These are phyloP conservation scores for Pythium dissotocum DNA, from an alignment of 352 stramenopile species.

Conservation along the genomic window DNA sequence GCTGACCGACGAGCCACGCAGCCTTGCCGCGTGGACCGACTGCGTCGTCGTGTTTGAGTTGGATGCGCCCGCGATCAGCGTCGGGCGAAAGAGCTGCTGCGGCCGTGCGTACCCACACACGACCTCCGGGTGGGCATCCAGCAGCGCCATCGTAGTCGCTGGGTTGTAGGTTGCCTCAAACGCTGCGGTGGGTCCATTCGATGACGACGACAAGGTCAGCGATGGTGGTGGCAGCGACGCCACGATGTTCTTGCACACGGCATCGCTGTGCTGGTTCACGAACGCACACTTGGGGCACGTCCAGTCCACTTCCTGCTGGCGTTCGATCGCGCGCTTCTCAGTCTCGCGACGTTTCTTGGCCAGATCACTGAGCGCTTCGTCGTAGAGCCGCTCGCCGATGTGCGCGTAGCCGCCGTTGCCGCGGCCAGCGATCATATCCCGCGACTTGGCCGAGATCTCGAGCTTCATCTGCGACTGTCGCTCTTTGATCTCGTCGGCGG, in stretches of 20 bases:
- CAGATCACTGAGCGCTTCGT: slow-evolving; percentile 66
- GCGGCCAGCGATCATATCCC: slow-evolving; percentile 54
- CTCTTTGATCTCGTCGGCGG: slow-evolving; percentile 50
- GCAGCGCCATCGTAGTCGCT: slow-evolving; percentile 7
- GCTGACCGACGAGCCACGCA: neutral
- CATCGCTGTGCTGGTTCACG: slow-evolving; percentile 58
- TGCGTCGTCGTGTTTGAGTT: slow-evolving; percentile 18
- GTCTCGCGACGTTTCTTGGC: slow-evolving; percentile 59
- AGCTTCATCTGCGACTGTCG: slow-evolving; percentile 40
- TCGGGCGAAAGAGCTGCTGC: slow-evolving; percentile 66
- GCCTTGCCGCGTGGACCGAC: slow-evolving; percentile 42
- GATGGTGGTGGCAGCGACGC: slow-evolving; percentile 9
- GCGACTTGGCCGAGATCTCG: slow-evolving; percentile 64
- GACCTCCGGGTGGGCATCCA: slow-evolving; percentile 27
- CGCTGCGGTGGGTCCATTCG: neutral
- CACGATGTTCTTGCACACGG: slow-evolving; percentile 62
- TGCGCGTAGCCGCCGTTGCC: slow-evolving; percentile 55
- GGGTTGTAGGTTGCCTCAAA: slow-evolving; percentile 21
- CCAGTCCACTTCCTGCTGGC: slow-evolving; percentile 63
- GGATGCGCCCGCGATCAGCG: slow-evolving; percentile 43
- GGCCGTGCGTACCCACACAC: slow-evolving; percentile 63
- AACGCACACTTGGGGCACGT: slow-evolving; percentile 80
- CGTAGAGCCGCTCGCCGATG: slow-evolving; percentile 72
- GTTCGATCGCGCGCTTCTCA: slow-evolving; percentile 42
- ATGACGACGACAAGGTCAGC: neutral